phyloP scores from a whole-genome alignment of 2,329 filamentous ascomycete species.

The Claviceps arundinis region DNA sequence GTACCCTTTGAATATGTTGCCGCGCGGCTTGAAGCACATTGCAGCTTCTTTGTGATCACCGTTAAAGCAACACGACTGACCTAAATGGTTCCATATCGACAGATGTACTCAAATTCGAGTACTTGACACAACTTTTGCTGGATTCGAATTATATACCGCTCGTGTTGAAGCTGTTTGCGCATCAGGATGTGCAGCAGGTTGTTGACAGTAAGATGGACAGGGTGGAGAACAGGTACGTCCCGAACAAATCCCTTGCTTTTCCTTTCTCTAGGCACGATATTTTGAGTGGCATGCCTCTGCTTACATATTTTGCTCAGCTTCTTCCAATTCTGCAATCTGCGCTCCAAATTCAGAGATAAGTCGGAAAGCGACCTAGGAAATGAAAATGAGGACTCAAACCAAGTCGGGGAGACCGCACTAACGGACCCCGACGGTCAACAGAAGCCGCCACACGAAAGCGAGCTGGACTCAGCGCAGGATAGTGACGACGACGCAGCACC shows the following conservation, averaged over 20 bases:
- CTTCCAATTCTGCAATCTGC: slow-evolving; percentile 74
- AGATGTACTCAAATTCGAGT: slow-evolving; percentile 95
- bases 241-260: too few species aligned
- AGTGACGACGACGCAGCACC: slow-evolving; percentile 56
- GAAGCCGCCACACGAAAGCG: slow-evolving; percentile 7
- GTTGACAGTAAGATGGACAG: slow-evolving; percentile 78
- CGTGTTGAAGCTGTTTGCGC: slow-evolving; percentile 82
- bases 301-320: slow-evolving; percentile 41
- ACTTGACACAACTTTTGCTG: slow-evolving; percentile 80
- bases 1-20: too few species aligned
- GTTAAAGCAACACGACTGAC: background rate
- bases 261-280: too few species aligned
- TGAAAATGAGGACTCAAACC: slow-evolving; percentile 12
- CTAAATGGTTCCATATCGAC: background rate
- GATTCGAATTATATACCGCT: slow-evolving; percentile 93
- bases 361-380: slow-evolving; percentile 14
- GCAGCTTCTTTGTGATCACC: background rate
- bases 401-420: slow-evolving; percentile 13
- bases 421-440: slow-evolving; percentile 16
- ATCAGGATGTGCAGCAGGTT: slow-evolving; percentile 84
- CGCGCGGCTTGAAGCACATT: too few species aligned
- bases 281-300: background rate
- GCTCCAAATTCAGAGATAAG: slow-evolving; percentile 38
- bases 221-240: slow-evolving; percentile 58
- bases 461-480: slow-evolving; percentile 10